A percentile compares a stretch with the other conserved stretches of the same genome.
These are phyloP conservation scores for Pochonia chlamydosporia DNA, from an alignment of 2,329 filamentous ascomycete genomes.

Conservation along the genomic window DNA sequence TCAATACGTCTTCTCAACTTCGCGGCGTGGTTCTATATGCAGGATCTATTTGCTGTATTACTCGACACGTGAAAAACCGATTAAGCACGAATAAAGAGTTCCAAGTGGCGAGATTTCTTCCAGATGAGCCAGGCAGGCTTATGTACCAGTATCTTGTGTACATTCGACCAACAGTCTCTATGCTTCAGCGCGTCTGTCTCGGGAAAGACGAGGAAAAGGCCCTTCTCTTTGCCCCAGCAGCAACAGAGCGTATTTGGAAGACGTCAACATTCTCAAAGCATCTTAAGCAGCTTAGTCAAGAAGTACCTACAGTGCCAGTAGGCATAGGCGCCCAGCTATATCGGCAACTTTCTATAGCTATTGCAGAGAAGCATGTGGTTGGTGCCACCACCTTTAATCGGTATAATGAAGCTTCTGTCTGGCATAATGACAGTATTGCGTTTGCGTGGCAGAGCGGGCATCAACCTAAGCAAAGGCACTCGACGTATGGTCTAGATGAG, in stretches of 20 bases:
- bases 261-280: neutral
- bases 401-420: slow-evolving; percentile 7
- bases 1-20: neutral
- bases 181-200: neutral
- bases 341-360: slow-evolving; percentile 9
- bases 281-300: neutral
- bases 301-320: too few species aligned
- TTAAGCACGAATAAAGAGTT: slow-evolving; percentile 1
- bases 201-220: neutral
- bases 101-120: slow-evolving; percentile 5
- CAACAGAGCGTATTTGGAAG: neutral
- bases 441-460: slow-evolving; percentile 14
- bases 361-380: slow-evolving; percentile 9
- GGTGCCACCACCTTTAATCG: slow-evolving; percentile 6
- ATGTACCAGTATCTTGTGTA: slow-evolving; percentile 1
- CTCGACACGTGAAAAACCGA: neutral
- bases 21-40: neutral
- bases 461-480: slow-evolving; percentile 9
- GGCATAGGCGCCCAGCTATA: neutral
- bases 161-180: neutral
- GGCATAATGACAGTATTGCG: slow-evolving; percentile 3
- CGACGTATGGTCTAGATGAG: slow-evolving; percentile 14
- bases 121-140: neutral
- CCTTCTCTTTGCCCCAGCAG: too few species aligned
- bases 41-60: neutral